A percentile compares a stretch with the other conserved stretches of the same genome.
Conservation (phyloP, 2,329 filamentous ascomycete species). For the Pseudofabraea citricarpa region DNA sequence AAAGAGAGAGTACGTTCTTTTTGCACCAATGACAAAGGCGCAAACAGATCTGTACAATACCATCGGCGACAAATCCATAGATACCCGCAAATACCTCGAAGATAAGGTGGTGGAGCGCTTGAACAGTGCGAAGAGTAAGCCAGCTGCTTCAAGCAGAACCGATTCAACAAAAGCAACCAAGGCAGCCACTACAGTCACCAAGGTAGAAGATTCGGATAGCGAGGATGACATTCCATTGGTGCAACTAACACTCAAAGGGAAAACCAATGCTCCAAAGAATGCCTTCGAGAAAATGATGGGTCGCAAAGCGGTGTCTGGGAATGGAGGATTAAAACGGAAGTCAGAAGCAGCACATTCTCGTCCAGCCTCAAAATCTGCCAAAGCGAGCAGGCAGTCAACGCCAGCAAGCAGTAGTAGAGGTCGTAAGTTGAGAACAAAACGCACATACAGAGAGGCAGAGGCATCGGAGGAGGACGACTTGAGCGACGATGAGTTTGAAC, state of each 20-base stretch:
- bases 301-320: slow-evolving; percentile 8
- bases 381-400: slow-evolving; percentile 70
- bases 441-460: slow-evolving; percentile 49
- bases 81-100: slow-evolving; percentile 73
- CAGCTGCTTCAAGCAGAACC: slow-evolving; percentile 17
- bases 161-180: not conserved
- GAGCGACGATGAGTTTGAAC: slow-evolving; percentile 81
- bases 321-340: slow-evolving; percentile 52
- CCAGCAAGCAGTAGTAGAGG: slow-evolving; percentile 49
- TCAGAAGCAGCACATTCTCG: slow-evolving; percentile 31
- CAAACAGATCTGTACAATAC: slow-evolving; percentile 85
- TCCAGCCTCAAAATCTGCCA: slow-evolving; percentile 63
- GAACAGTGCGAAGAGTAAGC: slow-evolving; percentile 44
- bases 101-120: slow-evolving; percentile 69
- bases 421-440: slow-evolving; percentile 36
- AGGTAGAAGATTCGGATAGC: slow-evolving; percentile 20
- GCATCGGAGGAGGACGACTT: slow-evolving; percentile 58
- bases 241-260: slow-evolving; percentile 18
- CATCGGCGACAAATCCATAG: slow-evolving; percentile 50
- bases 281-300: slow-evolving; percentile 41
- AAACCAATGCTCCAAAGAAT: slow-evolving; percentile 29
- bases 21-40: slow-evolving; percentile 84
- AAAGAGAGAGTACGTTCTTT: slow-evolving; percentile 94
- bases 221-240: slow-evolving; percentile 23
- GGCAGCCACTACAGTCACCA: not conserved